Base-by-base conservation (phyloP, 768 basidiomycete species). In the Mycena latifolia region DNA sequence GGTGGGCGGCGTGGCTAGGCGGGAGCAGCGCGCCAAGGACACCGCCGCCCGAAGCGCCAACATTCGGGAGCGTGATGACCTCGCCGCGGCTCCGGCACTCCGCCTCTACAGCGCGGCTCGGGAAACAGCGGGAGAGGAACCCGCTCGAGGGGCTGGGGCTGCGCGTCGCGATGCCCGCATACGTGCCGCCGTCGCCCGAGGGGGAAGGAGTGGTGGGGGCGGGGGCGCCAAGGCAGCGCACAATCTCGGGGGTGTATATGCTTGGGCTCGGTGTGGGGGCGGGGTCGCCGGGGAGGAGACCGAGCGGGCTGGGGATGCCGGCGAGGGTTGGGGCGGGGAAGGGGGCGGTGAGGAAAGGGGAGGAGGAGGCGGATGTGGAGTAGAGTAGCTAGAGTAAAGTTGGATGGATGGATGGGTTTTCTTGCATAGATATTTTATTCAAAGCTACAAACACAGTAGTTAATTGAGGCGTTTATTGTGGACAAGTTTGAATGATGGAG, bases 1-100 rank as follows among this genome's bases (percentile, higher is more conserved):
- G 85, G 0, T 92, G 91, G 89, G 82, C 89, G 9, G 82, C 87
- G 0, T 85, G 86, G 75, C 81, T 92, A 29, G 77, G 88, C 6
- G 52, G 63, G 25, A 41, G 31, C 31, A 11, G 31, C 5, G 37
- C 56, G n/a, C 79, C 79, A 43, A 80, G 47, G 8, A 48, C 47
- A 18, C 47, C 47, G 47, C 47, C 47, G 25, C 47, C 47, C 10
- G 72, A 76, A 5, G 78, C 81, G 17, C 84, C 85, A n/a, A 92
- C 90, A 31, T 93, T 93, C 71, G 91, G 92, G 15, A 79, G 85
- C 35, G 85, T 92, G 41, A 90, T 93, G 84, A 91, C 90, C 2
- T 85, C 84, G 14, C 90, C 90, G 3, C 80, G 85, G 20, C 73
- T 87, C 24, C 80, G 85, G n/a, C 88, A 85, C 53, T 78, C 84